phyloP scores from a whole-genome alignment of 192 early-diverging fungal species.

The Entophlyctis helioformis region DNA sequence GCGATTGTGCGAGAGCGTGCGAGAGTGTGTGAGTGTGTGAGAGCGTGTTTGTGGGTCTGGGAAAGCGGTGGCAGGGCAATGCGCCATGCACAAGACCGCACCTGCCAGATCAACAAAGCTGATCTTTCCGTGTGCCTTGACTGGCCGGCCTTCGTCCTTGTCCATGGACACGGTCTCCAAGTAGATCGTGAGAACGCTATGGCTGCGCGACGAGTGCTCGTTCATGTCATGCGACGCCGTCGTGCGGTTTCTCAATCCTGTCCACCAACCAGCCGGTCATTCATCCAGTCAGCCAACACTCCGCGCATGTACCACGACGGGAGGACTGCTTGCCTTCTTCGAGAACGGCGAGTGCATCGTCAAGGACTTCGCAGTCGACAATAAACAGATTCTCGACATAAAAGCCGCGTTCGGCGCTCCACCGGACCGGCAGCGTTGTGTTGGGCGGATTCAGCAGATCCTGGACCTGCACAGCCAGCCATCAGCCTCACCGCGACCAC shows the following conservation, averaged over 20 bases:
- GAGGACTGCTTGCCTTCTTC: conserved; percentile 38
- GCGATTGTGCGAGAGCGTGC: no score
- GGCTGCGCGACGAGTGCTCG: conserved; percentile 38
- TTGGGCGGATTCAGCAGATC: conserved; percentile 31
- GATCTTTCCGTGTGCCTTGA: conserved; percentile 30
- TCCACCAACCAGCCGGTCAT: no score
- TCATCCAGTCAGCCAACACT: no score
- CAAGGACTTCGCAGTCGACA: conserved; percentile 33
- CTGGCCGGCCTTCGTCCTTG: conserved; percentile 1
- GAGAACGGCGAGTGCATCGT: conserved; percentile 39
- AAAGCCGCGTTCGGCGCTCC: conserved; percentile 27
- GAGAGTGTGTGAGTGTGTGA: no score
- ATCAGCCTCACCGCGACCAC: neutral
- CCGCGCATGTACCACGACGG: no score
- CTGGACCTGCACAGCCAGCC: conserved; percentile 14
- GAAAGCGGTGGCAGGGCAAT: neutral
- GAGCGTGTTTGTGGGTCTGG: no score
- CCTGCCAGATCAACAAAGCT: conserved; percentile 50
- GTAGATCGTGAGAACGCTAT: conserved; percentile 40
- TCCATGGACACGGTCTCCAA: conserved; percentile 20
- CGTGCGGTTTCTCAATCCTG: conserved; percentile 38
- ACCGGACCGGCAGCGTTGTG: conserved; percentile 28
- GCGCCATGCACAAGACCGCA: neutral
- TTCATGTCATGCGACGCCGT: conserved; percentile 41
- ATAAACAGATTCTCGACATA: conserved; percentile 42